These are phyloP conservation scores for Alternaria postmessia DNA, from an alignment of 2,329 filamentous ascomycete genomes.

Conservation along the genomic window DNA sequence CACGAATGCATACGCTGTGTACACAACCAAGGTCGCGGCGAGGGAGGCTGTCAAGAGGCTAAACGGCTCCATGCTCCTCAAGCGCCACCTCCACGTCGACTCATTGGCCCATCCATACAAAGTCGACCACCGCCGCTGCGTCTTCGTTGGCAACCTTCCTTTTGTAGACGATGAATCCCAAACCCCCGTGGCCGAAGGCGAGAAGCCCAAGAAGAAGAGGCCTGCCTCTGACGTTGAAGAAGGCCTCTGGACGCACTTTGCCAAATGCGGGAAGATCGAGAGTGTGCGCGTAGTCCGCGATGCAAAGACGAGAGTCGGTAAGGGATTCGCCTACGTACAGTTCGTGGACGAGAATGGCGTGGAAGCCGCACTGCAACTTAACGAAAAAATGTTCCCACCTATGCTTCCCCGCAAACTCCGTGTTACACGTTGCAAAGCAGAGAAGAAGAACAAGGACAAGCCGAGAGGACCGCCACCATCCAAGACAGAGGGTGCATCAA, in stretches of 20 bases:
- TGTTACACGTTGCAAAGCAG: slow-evolving; percentile 83
- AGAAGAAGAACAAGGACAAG: slow-evolving; percentile 53
- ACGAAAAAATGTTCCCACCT: slow-evolving; percentile 92
- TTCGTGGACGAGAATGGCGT: slow-evolving; percentile 88
- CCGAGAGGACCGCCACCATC: slow-evolving; percentile 38
- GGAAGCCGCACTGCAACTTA: slow-evolving; percentile 85
- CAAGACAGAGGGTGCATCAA: slow-evolving; percentile 18
- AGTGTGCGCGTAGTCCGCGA: slow-evolving; percentile 93
- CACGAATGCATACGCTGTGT: slow-evolving; percentile 94
- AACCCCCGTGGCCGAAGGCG: slow-evolving; percentile 67
- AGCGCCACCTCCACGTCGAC: slow-evolving; percentile 89
- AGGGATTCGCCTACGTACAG: slow-evolving; percentile 97
- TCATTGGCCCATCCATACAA: slow-evolving; percentile 86
- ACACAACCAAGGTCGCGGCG: slow-evolving; percentile 76
- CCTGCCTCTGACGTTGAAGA: slow-evolving; percentile 88
- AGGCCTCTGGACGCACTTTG: slow-evolving; percentile 85
- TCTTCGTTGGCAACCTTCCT: slow-evolving; percentile 95
- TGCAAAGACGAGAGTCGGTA: slow-evolving; percentile 87
- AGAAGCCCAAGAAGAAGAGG: slow-evolving; percentile 71
- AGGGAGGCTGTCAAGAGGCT: slow-evolving; percentile 77
- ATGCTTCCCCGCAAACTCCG: slow-evolving; percentile 89
- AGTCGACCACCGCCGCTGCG: slow-evolving; percentile 84
- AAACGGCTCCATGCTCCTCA: slow-evolving; percentile 84
- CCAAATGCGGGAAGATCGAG: slow-evolving; percentile 82
- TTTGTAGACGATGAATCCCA: slow-evolving; percentile 93